These are phyloP conservation scores for Fusarium praegraminearum DNA, from an alignment of 2,329 filamentous ascomycete species.

Conservation along the genomic window DNA sequence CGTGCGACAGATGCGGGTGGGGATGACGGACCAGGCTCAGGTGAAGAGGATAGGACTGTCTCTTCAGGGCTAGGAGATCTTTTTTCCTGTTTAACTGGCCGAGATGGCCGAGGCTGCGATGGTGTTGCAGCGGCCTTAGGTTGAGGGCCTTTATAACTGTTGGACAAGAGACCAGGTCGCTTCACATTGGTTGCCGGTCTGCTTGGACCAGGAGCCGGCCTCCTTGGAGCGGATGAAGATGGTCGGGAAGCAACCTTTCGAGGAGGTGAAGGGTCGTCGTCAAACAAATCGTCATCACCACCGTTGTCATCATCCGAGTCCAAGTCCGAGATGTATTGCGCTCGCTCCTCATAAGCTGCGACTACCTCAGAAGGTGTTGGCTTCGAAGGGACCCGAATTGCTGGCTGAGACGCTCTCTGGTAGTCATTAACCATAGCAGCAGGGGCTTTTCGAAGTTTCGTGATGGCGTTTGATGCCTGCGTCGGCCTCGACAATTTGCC, in stretches of 20 bases:
- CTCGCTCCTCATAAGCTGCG: slow-evolving; percentile 51
- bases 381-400: slow-evolving; percentile 46
- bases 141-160: slow-evolving; percentile 45
- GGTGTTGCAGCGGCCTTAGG: slow-evolving; percentile 25
- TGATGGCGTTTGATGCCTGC: slow-evolving; percentile 50
- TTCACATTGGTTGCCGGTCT: slow-evolving; percentile 18
- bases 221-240: slow-evolving; percentile 42
- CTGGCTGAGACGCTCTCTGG: slow-evolving; percentile 58
- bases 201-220: slow-evolving; percentile 7
- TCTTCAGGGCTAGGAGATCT: slow-evolving; percentile 33
- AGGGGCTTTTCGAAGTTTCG: slow-evolving; percentile 64
- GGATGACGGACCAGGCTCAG: slow-evolving; percentile 32
- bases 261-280: slow-evolving; percentile 30
- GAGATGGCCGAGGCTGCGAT: slow-evolving; percentile 18
- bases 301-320: slow-evolving; percentile 43
- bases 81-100: slow-evolving; percentile 21
- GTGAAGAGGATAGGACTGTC: slow-evolving; percentile 40
- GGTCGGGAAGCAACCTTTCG: slow-evolving; percentile 20
- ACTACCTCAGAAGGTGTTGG: slow-evolving; percentile 42
- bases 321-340: slow-evolving; percentile 58
- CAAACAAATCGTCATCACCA: slow-evolving; percentile 40
- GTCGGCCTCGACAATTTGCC: slow-evolving; percentile 56
- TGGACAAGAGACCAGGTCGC: slow-evolving; percentile 46
- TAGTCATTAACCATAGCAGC: slow-evolving; percentile 66
- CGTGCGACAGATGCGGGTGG: slow-evolving; percentile 21